Conservation (phyloP, 306 rosid species). For the Malus orientalis region DNA sequence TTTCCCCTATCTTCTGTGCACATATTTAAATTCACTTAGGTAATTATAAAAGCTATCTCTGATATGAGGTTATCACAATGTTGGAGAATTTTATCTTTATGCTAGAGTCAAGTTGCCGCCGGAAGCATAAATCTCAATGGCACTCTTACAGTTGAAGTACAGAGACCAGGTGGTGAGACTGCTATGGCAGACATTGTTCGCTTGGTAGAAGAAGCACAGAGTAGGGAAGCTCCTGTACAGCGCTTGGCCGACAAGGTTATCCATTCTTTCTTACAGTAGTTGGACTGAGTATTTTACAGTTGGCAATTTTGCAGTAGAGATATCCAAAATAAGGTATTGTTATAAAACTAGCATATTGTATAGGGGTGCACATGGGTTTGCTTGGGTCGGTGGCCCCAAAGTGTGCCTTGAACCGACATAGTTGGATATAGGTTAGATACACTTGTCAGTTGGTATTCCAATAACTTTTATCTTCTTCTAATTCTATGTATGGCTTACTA, state of each 20-base stretch:
- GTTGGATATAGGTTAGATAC: background rate
- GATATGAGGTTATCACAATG: conserved; percentile 8
- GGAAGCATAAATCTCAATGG: conserved; percentile 98
- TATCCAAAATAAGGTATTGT: background rate
- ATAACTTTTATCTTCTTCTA: background rate
- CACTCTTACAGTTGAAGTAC: conserved; percentile 78
- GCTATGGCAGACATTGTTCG: conserved; percentile 85
- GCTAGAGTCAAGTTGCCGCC: conserved; percentile 87
- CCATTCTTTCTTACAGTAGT: conserved; percentile 16
- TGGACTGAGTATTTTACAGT: background rate
- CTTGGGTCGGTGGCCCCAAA: background rate
- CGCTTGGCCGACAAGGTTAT: conserved; percentile 91
- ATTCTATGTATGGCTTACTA: background rate
- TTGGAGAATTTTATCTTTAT: conserved; percentile 19
- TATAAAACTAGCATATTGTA: background rate
- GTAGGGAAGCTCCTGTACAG: conserved; percentile 92
- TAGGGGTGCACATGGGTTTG: background rate
- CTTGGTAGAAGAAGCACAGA: conserved; percentile 93
- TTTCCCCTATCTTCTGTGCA: background rate
- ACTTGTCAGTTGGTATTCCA: background rate
- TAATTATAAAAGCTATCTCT: conserved; percentile 5
- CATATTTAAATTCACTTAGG: background rate
- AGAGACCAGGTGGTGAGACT: conserved; percentile 89
- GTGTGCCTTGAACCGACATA: background rate
- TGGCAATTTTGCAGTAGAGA: conserved; percentile 1